Evolutionary conservation across 768 basidiomycete species (phyloP).

Genomic region (Coprinopsis sp.): DNA sequence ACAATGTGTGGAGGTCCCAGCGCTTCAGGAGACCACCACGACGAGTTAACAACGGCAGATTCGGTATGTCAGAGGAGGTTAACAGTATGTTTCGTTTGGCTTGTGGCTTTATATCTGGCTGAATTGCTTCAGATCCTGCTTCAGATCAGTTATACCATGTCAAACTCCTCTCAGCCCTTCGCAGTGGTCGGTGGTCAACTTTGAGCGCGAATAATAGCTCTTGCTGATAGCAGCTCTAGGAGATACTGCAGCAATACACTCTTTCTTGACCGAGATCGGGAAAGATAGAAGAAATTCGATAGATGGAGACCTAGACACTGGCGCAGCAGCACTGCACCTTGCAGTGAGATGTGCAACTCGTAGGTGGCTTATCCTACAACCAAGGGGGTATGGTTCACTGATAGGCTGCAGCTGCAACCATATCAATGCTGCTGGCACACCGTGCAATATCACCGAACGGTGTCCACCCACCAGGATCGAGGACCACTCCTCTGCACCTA

Average conservation of each 20-base stretch:
- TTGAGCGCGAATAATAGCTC: neutral
- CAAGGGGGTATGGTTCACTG: neutral
- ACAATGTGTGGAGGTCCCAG: no score
- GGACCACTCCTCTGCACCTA: slow-evolving; percentile 68
- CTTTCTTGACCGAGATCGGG: slow-evolving; percentile 69
- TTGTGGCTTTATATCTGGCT: no score
- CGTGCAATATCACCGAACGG: slow-evolving; percentile 78
- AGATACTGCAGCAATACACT: slow-evolving; percentile 71
- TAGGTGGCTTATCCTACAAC: slow-evolving; percentile 5
- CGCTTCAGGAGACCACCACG: no score
- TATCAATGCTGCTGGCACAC: slow-evolving; percentile 63
- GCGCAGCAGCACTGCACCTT: slow-evolving; percentile 72
- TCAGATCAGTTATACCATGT: slow-evolving; percentile 63
- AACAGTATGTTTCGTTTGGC: no score
- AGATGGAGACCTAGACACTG: slow-evolving; percentile 55
- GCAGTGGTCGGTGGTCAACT: slow-evolving; percentile 42
- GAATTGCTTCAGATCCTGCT: no score
- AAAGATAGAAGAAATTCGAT: slow-evolving; percentile 53
- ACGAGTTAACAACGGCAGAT: no score
- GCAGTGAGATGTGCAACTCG: slow-evolving; percentile 76
- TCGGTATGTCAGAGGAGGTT: no score
- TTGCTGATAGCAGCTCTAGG: slow-evolving; percentile 34
- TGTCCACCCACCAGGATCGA: slow-evolving; percentile 65
- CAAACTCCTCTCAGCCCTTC: slow-evolving; percentile 57
- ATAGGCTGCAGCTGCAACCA: slow-evolving; percentile 51